Percentiles rank a stretch among this genome's conserved stretches.
Conservation (phyloP, 148 eudicot genomes). For the Hydrangea macrophylla region DNA sequence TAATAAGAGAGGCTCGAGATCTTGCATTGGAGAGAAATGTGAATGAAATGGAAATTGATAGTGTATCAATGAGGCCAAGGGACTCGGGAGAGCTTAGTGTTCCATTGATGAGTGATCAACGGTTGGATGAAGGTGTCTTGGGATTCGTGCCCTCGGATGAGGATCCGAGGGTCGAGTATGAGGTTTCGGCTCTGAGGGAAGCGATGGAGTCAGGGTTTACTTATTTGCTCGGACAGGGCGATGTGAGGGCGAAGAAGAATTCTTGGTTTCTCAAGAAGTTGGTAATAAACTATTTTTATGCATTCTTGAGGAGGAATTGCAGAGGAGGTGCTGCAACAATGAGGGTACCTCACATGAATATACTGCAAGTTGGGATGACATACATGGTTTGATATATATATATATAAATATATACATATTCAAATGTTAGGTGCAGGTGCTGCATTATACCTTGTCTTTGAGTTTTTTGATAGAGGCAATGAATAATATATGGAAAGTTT, state of each 20-base stretch:
- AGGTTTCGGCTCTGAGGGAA: slow-evolving; percentile 68
- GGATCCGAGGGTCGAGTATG: slow-evolving; percentile 75
- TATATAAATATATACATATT: too few species aligned
- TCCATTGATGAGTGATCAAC: slow-evolving; percentile 54
- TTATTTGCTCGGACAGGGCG: slow-evolving; percentile 77
- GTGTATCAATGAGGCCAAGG: slow-evolving; percentile 40
- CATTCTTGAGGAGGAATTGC: slow-evolving; percentile 82
- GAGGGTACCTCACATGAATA: slow-evolving; percentile 84
- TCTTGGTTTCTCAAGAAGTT: slow-evolving; percentile 80
- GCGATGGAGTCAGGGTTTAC: slow-evolving; percentile 87
- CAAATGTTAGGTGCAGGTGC: too few species aligned
- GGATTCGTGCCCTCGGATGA: slow-evolving; percentile 48
- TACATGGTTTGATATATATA: slow-evolving; percentile 80
- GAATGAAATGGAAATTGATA: slow-evolving; percentile 38
- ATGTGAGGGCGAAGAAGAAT: slow-evolving; percentile 77
- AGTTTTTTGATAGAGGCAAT: too few species aligned
- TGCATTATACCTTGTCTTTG: neutral
- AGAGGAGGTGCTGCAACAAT: slow-evolving; percentile 82
- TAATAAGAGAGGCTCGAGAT: slow-evolving; percentile 68
- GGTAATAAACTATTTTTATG: slow-evolving; percentile 77
- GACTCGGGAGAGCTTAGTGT: slow-evolving; percentile 48
- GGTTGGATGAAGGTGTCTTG: slow-evolving; percentile 28
- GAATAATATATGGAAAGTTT: too few species aligned
- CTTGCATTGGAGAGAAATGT: slow-evolving; percentile 56
- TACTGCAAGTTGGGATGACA: slow-evolving; percentile 82